phyloP scores from a whole-genome alignment of 2,329 filamentous ascomycete genomes.

The Cryphonectria parasitica region DNA sequence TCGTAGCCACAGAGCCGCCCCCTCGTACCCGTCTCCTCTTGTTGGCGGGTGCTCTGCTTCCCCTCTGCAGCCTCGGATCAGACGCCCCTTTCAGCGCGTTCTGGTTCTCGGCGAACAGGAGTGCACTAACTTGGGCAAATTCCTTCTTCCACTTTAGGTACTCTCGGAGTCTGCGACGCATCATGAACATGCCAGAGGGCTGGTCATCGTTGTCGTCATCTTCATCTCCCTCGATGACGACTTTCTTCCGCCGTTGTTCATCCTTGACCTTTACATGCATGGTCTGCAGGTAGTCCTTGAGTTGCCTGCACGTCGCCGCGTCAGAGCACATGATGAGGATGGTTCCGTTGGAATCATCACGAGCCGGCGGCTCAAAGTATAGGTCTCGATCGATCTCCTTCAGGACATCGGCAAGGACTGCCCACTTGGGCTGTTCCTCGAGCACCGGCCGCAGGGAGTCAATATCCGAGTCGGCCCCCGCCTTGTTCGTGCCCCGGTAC shows the following conservation, averaged over 20 bases:
- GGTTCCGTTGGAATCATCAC: conserved; percentile 86
- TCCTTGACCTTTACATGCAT: conserved; percentile 74
- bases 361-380: conserved; percentile 77
- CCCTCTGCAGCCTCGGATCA: conserved; percentile 57
- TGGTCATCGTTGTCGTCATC: conserved; percentile 59
- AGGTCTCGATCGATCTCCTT: conserved; percentile 92
- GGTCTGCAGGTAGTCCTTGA: conserved; percentile 87
- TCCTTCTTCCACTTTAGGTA: conserved; percentile 92
- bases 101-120: conserved; percentile 79
- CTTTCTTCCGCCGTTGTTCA: conserved; percentile 44
- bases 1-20: conserved; percentile 65
- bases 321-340: conserved; percentile 96
- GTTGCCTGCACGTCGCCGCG: conserved; percentile 80
- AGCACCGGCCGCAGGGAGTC: conserved; percentile 77
- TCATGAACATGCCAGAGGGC: conserved; percentile 82
- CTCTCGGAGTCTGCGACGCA: conserved; percentile 82
- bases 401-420: conserved; percentile 82
- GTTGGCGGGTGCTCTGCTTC: conserved; percentile 73
- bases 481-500: conserved; percentile 71
- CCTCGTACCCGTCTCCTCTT: conserved; percentile 86
- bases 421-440: conserved; percentile 96
- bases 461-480: conserved; percentile 52
- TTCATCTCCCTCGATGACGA: conserved; percentile 43
- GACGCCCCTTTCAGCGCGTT: conserved; percentile 71
- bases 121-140: conserved; percentile 81